Percentiles rank a stretch among this genome's conserved stretches.
phyloP scores from a whole-genome alignment of 306 rosid species.

The Trifolium subterraneum region DNA sequence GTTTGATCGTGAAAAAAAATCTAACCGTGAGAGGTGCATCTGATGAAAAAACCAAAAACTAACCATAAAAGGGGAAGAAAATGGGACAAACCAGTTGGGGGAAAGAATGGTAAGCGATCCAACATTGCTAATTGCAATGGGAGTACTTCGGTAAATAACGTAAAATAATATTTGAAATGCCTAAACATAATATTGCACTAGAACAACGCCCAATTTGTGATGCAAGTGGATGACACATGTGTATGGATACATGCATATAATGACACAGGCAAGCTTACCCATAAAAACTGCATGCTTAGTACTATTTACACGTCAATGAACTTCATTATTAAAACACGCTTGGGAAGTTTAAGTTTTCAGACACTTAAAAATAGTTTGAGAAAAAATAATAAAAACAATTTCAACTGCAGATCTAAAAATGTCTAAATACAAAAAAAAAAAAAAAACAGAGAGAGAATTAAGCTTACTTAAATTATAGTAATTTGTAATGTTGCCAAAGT shows the following conservation, averaged over 20 bases:
- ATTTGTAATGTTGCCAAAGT: constrained; percentile 8
- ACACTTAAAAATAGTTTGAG: constrained; percentile 5
- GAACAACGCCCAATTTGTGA: constrained; percentile 4
- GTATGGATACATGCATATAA: constrained; percentile 11
- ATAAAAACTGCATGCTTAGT: constrained; percentile 14
- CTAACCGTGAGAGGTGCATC: constrained; percentile 16
- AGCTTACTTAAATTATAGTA: constrained; percentile 7
- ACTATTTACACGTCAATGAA: constrained; percentile 25
- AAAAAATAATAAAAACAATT: constrained; percentile 22
- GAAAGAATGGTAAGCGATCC: constrained; percentile 16
- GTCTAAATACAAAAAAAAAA: not conserved
- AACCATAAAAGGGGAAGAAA: constrained; percentile 8
- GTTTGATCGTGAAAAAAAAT: constrained; percentile 24
- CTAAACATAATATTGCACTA: constrained; percentile 30
- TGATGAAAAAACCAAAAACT: constrained; percentile 21
- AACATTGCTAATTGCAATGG: constrained; percentile 32
- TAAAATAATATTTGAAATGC: constrained; percentile 31
- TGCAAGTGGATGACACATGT: constrained; percentile 18
- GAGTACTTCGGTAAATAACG: constrained; percentile 11
- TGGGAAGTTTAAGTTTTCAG: constrained; percentile 27
- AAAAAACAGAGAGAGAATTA: not conserved
- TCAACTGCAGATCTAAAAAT: constrained; percentile 19
- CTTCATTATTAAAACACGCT: not conserved
- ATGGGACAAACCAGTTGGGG: constrained; percentile 13
- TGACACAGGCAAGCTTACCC: not conserved